Conservation (phyloP, 2,329 filamentous ascomycete species). For the Aspergillus unguis region DNA sequence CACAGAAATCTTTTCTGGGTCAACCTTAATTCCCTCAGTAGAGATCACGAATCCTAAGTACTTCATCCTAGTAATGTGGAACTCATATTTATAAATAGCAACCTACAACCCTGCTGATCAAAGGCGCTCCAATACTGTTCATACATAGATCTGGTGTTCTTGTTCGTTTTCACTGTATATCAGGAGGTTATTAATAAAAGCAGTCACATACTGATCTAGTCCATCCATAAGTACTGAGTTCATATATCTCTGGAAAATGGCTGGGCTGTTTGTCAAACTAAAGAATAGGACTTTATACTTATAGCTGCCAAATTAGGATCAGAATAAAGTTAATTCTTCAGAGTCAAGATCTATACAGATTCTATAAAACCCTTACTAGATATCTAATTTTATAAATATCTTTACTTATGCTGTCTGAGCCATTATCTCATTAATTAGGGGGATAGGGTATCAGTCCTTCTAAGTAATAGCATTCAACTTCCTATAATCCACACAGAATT, state of each 20-base stretch:
- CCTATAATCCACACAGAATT: too few species aligned
- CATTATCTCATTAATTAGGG: conserved; percentile 24
- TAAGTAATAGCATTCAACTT: conserved; percentile 28
- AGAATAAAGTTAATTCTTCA: conserved; percentile 1
- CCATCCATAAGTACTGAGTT: too few species aligned
- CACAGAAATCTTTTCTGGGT: too few species aligned
- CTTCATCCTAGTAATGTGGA: background rate
- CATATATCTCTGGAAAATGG: background rate
- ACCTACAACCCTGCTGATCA: background rate
- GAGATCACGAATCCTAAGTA: conserved; percentile 2
- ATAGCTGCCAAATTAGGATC: background rate
- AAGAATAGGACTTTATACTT: conserved; percentile 1
- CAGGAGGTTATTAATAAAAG: conserved; percentile 24
- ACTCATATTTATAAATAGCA: conserved; percentile 2
- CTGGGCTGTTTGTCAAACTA: background rate
- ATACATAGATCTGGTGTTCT: background rate
- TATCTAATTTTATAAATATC: conserved; percentile 23
- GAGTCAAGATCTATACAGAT: background rate
- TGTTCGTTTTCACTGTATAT: conserved; percentile 18
- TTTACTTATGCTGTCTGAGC: conserved; percentile 14
- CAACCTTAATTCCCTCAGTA: background rate
- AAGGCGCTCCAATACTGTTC: background rate
- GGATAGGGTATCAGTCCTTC: conserved; percentile 30
- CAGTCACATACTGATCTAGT: background rate
- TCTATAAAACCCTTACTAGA: conserved; percentile 8